phyloP scores from a whole-genome alignment of 805 yeast species.

The Kazachstania martiniae region DNA sequence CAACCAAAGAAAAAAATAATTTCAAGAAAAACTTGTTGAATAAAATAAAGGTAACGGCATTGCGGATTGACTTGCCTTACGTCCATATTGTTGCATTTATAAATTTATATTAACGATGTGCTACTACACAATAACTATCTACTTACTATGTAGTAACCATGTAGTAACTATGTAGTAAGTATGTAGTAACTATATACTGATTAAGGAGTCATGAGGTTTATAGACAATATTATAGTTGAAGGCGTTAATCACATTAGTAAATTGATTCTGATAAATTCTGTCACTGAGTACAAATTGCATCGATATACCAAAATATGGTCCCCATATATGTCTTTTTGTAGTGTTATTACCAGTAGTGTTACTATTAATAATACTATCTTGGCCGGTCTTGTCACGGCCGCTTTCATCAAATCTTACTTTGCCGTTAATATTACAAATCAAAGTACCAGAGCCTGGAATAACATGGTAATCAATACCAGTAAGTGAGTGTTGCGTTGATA shows the following conservation, averaged over 20 bases:
- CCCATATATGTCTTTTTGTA: slow-evolving; percentile 45
- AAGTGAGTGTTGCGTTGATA: slow-evolving; percentile 46
- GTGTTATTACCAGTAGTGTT: slow-evolving; percentile 2
- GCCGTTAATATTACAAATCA: slow-evolving; percentile 39
- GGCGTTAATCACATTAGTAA: slow-evolving; percentile 36
- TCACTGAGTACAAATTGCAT: slow-evolving; percentile 49
- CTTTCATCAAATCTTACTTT: slow-evolving; percentile 70
- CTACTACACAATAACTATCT: too few species aligned
- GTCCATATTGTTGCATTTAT: too few species aligned
- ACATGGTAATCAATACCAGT: slow-evolving; percentile 58
- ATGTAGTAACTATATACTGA: slow-evolving; percentile 9
- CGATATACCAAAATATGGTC: slow-evolving; percentile 61
- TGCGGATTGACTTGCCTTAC: too few species aligned
- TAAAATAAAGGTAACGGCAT: too few species aligned
- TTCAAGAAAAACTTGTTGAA: too few species aligned
- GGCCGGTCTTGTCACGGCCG: slow-evolving; percentile 57
- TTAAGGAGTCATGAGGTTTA: slow-evolving; percentile 29
- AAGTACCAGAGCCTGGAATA: slow-evolving; percentile 51
- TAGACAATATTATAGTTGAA: slow-evolving; percentile 58
- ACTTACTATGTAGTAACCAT: too few species aligned
- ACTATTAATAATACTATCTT: slow-evolving; percentile 39
- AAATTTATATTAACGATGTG: too few species aligned
- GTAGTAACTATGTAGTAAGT: too few species aligned
- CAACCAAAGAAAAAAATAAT: too few species aligned
- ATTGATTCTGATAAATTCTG: slow-evolving; percentile 27